These are phyloP conservation scores for Apiotrichum laibachii DNA, from an alignment of 1,284 basidiomycete genomes.

Conservation along the genomic window DNA sequence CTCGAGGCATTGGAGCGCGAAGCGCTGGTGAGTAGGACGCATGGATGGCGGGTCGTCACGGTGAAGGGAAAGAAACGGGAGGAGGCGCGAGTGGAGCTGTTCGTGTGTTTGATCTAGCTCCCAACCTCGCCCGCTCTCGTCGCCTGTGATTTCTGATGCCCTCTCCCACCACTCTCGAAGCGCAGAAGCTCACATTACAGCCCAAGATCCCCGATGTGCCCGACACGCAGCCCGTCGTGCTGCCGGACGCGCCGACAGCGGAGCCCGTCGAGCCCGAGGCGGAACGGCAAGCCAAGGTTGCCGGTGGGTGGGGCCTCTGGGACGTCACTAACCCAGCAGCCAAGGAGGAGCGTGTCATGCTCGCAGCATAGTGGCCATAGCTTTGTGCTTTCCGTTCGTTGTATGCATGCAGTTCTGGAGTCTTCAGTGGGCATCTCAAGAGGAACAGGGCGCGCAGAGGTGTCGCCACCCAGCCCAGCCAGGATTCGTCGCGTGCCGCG, in stretches of 20 bases:
- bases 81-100: neutral
- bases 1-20: constrained; percentile 66
- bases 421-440: neutral
- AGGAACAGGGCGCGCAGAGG: too few species aligned
- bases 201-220: constrained; percentile 35
- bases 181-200: constrained; percentile 17
- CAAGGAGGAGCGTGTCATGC: constrained; percentile 51
- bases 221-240: constrained; percentile 37
- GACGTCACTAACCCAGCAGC: constrained; percentile 16
- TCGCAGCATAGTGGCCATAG: constrained; percentile 51
- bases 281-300: neutral
- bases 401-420: neutral
- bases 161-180: neutral
- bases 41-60: neutral
- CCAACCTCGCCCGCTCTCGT: neutral
- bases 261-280: constrained; percentile 47
- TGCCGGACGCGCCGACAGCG: constrained; percentile 57
- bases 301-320: neutral
- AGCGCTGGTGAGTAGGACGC: constrained; percentile 42
- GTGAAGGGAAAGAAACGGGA: neutral
- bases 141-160: neutral
- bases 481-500: too few species aligned
- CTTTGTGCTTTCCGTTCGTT: constrained; percentile 1
- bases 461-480: too few species aligned
- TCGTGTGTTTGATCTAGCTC: too few species aligned